Evolutionary conservation across 2,329 filamentous ascomycete species (phyloP).

Genomic region (Aspergillus bombycis): DNA sequence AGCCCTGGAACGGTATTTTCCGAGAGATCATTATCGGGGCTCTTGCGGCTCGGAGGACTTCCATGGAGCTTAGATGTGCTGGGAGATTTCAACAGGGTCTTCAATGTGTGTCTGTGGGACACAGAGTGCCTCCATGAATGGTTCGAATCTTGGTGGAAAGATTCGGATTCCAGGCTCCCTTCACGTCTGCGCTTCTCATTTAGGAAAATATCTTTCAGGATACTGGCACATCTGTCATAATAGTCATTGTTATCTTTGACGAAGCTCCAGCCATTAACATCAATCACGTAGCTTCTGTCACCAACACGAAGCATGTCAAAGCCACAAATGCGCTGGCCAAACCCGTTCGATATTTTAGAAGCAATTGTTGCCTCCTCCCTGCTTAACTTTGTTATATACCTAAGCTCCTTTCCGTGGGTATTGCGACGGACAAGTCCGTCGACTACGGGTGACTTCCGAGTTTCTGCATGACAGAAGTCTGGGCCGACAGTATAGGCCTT

Average conservation of each 20-base stretch:
- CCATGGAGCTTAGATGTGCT: constrained; percentile 64
- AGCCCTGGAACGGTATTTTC: constrained; percentile 42
- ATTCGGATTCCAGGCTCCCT: constrained; percentile 38
- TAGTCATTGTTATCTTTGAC: constrained; percentile 99
- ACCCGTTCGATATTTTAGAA: constrained; percentile 83
- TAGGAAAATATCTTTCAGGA: constrained; percentile 85
- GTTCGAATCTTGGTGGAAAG: constrained; percentile 36
- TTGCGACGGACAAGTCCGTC: constrained; percentile 95
- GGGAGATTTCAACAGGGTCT: constrained; percentile 65
- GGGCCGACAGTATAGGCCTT: constrained; percentile 97
- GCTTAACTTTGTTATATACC: constrained; percentile 86
- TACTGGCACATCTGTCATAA: constrained; percentile 86
- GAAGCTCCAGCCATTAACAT: constrained; percentile 99
- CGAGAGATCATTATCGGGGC: constrained; percentile 47
- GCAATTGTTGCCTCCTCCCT: constrained; percentile 84
- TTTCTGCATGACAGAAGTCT: constrained; percentile 93
- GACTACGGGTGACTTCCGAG: constrained; percentile 93
- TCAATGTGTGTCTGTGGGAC: constrained; percentile 55
- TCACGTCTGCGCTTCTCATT: constrained; percentile 64
- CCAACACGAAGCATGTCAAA: constrained; percentile 90
- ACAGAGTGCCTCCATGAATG: constrained; percentile 42
- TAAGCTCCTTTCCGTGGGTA: constrained; percentile 94
- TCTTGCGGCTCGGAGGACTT: constrained; percentile 47
- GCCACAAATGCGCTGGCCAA: constrained; percentile 92
- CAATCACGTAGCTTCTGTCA: constrained; percentile 94